Evolutionary conservation across 31 red algal genomes (phyloP), one percentile per base, ranked within the genome.

Genomic region (Odonthalia washingtoniensis): DNA sequence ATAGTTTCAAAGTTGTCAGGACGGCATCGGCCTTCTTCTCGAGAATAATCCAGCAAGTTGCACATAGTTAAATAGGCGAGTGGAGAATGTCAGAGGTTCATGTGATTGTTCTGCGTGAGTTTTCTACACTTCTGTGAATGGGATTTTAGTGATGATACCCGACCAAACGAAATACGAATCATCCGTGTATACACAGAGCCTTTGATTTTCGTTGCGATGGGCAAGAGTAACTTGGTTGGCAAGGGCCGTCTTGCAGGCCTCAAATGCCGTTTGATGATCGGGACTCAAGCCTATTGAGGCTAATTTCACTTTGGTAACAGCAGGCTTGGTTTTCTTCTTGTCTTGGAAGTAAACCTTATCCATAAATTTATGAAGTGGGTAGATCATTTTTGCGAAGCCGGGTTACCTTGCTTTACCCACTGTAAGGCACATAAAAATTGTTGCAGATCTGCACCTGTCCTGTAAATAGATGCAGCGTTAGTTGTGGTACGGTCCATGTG

Each of bases 181-280:
- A 81, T 81, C 78, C 16, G 78, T 81, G 33, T 9, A 81, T 5
- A 81, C 78, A 42, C 78, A 65, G 18, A 81, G 57, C 21, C 34
- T 16, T 14, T 69, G 17, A 28, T 64, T 17, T 46, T 12, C 16
- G 34, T 67, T n/a, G 36, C 46, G 52, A 52, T 81, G 78, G 5
- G 45, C 9, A 28, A 81, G 46, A 21, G 52, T 65, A 21, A 81
- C 36, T 66, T 81, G 78, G 52, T 81, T 63, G 17, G 5, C 16
- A 16, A 81, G 53, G 6, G 45, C 9, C 5, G 6, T 34, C 34
- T 81, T 81, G 78, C 78, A 81, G 26, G 21, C 53, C 9, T 44
- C 12, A 46, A 77, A 77, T 9, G 74, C 6, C 12, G 5, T 9
- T 5, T 6, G 28, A 24, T 77, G 27, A 9, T 24, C 14, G 5